phyloP scores from a whole-genome alignment of 352 stramenopile species.

The Lagenidium giganteum region DNA sequence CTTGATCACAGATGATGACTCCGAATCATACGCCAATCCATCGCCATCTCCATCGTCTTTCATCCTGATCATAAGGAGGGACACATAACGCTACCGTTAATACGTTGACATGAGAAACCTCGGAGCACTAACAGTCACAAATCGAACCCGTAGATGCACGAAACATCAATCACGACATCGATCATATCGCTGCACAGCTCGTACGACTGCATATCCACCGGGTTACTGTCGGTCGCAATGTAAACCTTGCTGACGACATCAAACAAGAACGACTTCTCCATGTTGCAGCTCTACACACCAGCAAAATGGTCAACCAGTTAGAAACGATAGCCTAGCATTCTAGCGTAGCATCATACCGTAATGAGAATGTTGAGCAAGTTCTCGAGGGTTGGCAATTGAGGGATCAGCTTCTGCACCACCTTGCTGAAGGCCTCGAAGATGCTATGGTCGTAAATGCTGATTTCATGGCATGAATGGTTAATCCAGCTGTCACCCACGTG shows the following conservation, averaged over 20 bases:
- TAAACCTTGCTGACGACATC: constrained; percentile 99
- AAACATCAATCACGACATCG: constrained; percentile 99
- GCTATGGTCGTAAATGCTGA: constrained; percentile 94
- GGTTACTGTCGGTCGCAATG: constrained; percentile 97
- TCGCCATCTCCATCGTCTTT: constrained; percentile 89
- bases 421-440: constrained; percentile 98
- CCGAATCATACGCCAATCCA: constrained; percentile 92
- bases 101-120: neutral
- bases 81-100: neutral
- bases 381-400: constrained; percentile 95
- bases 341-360: constrained; percentile 32
- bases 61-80: constrained; percentile 45
- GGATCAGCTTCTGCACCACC: constrained; percentile 98
- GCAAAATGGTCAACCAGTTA: constrained; percentile 1
- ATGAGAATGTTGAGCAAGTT: constrained; percentile 98
- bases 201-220: constrained; percentile 97
- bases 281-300: constrained; percentile 90
- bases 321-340: neutral
- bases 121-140: neutral
- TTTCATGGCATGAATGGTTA: too few species aligned
- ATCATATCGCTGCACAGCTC: constrained; percentile 99
- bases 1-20: constrained; percentile 96
- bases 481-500: neutral
- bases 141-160: constrained; percentile 96
- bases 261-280: constrained; percentile 99